Conservation (phyloP, 768 basidiomycete genomes). For the Russula earlei region DNA sequence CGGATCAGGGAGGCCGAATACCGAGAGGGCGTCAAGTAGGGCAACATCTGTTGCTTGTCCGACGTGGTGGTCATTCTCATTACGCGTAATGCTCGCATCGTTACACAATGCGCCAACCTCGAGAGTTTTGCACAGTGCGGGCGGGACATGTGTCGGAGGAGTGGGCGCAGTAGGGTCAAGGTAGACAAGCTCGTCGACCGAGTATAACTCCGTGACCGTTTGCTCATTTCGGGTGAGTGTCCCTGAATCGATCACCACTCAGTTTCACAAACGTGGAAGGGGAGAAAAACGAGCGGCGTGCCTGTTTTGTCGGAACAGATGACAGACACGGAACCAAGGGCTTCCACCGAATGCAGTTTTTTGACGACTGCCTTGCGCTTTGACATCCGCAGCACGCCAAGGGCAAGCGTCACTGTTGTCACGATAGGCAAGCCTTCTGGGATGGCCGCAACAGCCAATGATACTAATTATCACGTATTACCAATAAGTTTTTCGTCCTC, state of each 20-base stretch:
- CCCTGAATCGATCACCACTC: constrained; percentile 32
- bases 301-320: constrained; percentile 98
- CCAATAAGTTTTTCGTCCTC: background rate
- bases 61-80: constrained; percentile 63
- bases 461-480: constrained; percentile 46
- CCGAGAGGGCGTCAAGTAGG: constrained; percentile 64
- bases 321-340: constrained; percentile 90
- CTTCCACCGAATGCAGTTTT: constrained; percentile 91
- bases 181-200: constrained; percentile 70
- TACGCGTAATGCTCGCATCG: constrained; percentile 57
- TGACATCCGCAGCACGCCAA: constrained; percentile 91
- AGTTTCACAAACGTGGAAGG: background rate
- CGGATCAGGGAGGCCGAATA: constrained; percentile 60
- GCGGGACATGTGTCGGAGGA: constrained; percentile 36
- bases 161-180: constrained; percentile 47
- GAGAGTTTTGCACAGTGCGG: constrained; percentile 64
- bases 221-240: constrained; percentile 95
- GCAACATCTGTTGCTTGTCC: constrained; percentile 95
- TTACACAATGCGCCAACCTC: constrained; percentile 87
- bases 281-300: constrained; percentile 24
- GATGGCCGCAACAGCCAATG: constrained; percentile 95
- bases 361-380: constrained; percentile 95
- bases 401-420: constrained; percentile 91
- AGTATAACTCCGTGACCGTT: constrained; percentile 83
- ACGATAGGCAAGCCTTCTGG: constrained; percentile 96